phyloP scores from a whole-genome alignment of 2,329 filamentous ascomycete genomes.

The Ascochyta koolunga region DNA sequence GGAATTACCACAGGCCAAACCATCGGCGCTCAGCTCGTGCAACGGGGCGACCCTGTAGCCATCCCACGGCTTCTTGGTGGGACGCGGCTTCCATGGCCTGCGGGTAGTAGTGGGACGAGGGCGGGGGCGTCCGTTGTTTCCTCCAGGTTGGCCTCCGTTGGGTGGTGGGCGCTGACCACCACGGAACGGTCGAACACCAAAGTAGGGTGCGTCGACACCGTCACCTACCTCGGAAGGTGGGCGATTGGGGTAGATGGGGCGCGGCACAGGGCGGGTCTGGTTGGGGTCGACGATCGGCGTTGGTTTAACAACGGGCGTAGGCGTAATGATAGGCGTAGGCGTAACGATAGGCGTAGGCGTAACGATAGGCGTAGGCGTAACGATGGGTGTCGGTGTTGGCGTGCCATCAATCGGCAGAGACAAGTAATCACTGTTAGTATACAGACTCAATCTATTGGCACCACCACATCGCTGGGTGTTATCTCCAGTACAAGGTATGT shows the following conservation, averaged over 20 bases:
- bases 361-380: too few relatives aligned
- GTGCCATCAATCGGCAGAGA: background rate
- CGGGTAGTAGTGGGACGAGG: background rate
- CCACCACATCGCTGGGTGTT: constrained; percentile 3
- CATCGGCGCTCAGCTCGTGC: constrained; percentile 3
- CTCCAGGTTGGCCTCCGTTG: background rate
- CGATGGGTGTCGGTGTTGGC: too few relatives aligned
- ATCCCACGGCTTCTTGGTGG: constrained; percentile 2
- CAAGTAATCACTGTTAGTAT: background rate
- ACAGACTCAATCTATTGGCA: background rate
- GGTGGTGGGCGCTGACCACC: background rate
- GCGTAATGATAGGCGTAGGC: background rate
- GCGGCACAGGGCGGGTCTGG: background rate
- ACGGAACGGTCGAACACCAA: background rate
- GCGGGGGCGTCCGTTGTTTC: background rate
- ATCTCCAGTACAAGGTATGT: background rate
- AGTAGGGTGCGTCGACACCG: constrained; percentile 22
- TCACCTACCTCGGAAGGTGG: constrained; percentile 18
- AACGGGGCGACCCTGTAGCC: background rate
- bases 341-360: too few relatives aligned
- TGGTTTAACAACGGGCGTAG: too few relatives aligned
- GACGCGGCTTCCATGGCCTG: constrained; percentile 9
- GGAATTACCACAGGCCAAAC: constrained; percentile 7
- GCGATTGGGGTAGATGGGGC: constrained; percentile 4
- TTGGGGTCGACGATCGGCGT: background rate